Evolutionary conservation across 192 early-diverging fungal species (phyloP), one percentile per base, ranked within the genome.

Genomic region (Coemansia sp.): DNA sequence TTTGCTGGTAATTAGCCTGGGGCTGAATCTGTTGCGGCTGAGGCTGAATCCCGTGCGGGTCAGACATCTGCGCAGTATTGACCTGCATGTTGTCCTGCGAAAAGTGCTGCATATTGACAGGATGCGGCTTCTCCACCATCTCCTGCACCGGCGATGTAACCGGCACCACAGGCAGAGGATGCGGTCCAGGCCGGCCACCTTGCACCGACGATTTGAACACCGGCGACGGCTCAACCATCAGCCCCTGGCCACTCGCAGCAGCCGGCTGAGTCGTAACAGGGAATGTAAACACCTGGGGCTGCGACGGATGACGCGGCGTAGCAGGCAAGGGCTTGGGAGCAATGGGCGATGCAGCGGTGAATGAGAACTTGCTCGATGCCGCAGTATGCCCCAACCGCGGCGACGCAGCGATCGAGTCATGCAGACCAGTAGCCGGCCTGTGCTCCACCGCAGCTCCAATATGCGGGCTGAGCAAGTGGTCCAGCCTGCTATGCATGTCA

Each of bases 311-410:
- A 32, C 44, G 49, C 12, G 80, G 80, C 40, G 80, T 65, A 2
- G 41, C 49, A 0, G 80, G 80, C 37, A 82, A 40, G 0, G 80
- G 80, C 61, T 80, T 80, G 3, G 53, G 52, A 24, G 49, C 0
- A 22, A 2, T 8, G 0, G 49, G 50, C 53, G 72, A 55, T 1
- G 59, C 55, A 37, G 67, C 60, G 15, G 37, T 53, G 22, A 82
- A 76, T 16, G 74, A 74, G 24, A 81, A 82, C 50, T 65, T 70
- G 64, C 79, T 76, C 12, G 78, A 75, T 9, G 71, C 56, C 5
- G 58, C 35, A 10, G 32, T 32, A 20, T 34, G 34, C 27, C 30
- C 49, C 37, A 62, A 18, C 38, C 10, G 30, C 20, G 62, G 69
- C 20, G 62, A 61, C 27, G 61, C 61, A 13, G 68, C 68, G 58